A percentile compares a stretch with the other conserved stretches of the same genome.
These are phyloP conservation scores for Trichophyton simii DNA, from an alignment of 2,329 filamentous ascomycete species.

Conservation along the genomic window DNA sequence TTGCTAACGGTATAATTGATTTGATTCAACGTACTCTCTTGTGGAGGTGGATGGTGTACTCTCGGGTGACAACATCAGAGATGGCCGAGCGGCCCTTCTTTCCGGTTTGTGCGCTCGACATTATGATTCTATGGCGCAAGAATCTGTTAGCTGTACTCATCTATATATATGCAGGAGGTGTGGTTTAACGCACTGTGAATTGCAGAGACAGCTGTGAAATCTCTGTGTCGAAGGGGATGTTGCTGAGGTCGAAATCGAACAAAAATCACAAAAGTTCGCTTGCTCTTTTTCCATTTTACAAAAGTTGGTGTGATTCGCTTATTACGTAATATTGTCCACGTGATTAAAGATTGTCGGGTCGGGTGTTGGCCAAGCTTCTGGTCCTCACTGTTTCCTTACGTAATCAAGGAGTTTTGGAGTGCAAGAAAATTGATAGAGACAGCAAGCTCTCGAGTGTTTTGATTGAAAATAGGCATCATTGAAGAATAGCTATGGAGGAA, in stretches of 20 bases:
- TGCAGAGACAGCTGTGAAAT: slow-evolving; percentile 9
- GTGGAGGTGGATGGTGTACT: slow-evolving; percentile 99
- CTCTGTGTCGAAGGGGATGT: slow-evolving; percentile 8
- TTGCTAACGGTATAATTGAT: background rate
- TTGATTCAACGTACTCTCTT: slow-evolving; percentile 69
- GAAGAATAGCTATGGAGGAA: background rate
- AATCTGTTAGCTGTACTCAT: background rate
- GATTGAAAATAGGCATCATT: background rate
- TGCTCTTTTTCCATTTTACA: slow-evolving; percentile 1
- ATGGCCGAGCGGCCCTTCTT: slow-evolving; percentile 86
- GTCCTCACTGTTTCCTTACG: background rate
- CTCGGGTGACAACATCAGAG: slow-evolving; percentile 95
- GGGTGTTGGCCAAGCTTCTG: no score
- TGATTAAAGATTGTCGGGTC: background rate
- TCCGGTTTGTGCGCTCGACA: slow-evolving; percentile 53
- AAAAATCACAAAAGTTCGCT: background rate
- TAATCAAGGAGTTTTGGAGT: background rate
- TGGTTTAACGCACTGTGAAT: slow-evolving; percentile 5
- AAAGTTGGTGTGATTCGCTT: slow-evolving; percentile 12
- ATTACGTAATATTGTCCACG: slow-evolving; percentile 2
- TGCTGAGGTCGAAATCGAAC: slow-evolving; percentile 5
- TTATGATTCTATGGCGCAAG: slow-evolving; percentile 34
- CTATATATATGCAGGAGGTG: background rate
- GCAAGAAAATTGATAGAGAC: no score
- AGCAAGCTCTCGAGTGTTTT: background rate